Base-by-base conservation (phyloP, 345 rosid genomes). In the Durio zibethinus region DNA sequence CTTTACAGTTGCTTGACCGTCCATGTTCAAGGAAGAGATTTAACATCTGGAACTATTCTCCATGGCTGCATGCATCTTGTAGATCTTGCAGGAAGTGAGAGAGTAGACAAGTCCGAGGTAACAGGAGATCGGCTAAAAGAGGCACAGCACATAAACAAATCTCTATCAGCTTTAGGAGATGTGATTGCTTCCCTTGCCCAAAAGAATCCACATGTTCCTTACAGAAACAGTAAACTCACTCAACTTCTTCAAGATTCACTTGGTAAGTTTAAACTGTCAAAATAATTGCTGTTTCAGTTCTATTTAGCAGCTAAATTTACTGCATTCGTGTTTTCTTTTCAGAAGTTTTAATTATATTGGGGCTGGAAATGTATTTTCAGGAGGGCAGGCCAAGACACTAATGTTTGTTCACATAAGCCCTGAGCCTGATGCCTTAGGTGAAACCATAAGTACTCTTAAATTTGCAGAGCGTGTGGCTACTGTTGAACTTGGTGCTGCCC, bases 321-420 rank as follows among this genome's bases (percentile, higher is more conserved):
- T 63, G 68, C 66, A 33, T 10, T 38, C 10, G 5, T 8, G 4
- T 45, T 72, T 35, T 20, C 4, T 42, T 50, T 6, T 43, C 5
- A 79, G 8, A 31, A 40, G 25, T 72, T 76, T 38, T 72, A 45
- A 45, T 74, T 54, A 21, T 35, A 16, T 75, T 48, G 20, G 76
- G 40, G 29, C 29, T 75, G 74, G 45, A 62, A 60, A 54, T 77
- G 80, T 31, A 53, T 77, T 80, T 75, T 80, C 87, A 95, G 99
- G 99, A 78, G 98, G 99, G 60, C 99, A 93, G 82, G 99, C 99
- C 71, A 95, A 95, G 86, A 93, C 99, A 61, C 84, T 95, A 67
- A 95, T 95, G 99, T 95, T 95, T 87, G 97, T 95, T 65, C 99
- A 95, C 86, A 87, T 95, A 72, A 90, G 98, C 85, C 98, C 99